These are phyloP conservation scores for Phalaenopsis aphrodite DNA, from an alignment of 106 monocot genomes.

Conservation along the genomic window DNA sequence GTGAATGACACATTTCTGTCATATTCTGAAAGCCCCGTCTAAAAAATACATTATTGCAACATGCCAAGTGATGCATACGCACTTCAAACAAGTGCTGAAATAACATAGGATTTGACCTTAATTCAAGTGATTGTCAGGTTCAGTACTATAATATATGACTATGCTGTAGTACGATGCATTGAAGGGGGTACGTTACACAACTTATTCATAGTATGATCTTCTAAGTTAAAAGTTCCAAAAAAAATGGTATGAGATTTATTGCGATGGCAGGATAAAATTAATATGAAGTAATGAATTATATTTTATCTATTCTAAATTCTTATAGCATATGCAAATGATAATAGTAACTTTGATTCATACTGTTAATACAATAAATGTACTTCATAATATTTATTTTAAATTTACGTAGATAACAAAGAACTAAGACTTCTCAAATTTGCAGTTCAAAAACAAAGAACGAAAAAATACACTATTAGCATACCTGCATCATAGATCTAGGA, in stretches of 20 bases:
- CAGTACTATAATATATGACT: neutral
- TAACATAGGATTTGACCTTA: neutral
- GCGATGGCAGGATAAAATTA: neutral
- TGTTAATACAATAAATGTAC: neutral
- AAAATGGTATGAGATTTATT: neutral
- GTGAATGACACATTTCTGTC: neutral
- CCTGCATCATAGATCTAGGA: conserved; percentile 95
- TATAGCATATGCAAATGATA: neutral
- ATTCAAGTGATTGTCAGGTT: neutral
- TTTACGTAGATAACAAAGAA: neutral
- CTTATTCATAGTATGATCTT: neutral
- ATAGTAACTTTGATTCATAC: neutral
- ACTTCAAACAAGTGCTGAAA: neutral
- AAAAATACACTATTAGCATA: conserved; percentile 21
- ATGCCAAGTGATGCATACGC: neutral
- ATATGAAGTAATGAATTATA: neutral
- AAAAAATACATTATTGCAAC: neutral
- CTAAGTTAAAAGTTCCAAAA: neutral
- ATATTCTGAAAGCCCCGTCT: neutral
- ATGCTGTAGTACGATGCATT: neutral
- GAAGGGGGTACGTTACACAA: neutral
- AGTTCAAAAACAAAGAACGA: neutral
- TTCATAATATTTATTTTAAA: neutral
- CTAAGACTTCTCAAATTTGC: neutral
- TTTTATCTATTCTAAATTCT: neutral